phyloP scores from a whole-genome alignment of 148 eudicot genomes.

The Fallopia convolvulus region DNA sequence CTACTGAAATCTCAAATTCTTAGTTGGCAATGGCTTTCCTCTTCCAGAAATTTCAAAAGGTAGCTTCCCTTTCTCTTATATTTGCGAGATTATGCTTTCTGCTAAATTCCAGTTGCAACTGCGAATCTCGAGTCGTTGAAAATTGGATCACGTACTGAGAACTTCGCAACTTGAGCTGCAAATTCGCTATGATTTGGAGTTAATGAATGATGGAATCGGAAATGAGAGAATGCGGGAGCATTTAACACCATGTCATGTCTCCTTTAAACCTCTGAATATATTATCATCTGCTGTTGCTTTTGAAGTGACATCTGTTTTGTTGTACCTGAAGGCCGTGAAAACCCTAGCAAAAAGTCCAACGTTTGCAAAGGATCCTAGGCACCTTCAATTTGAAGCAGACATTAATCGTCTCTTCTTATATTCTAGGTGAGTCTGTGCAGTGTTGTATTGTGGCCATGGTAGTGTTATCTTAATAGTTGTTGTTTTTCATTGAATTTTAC shows the following conservation, averaged over 20 bases:
- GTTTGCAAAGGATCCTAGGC: constrained; percentile 72
- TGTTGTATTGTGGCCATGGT: background rate
- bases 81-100: background rate
- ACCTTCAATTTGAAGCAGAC: constrained; percentile 88
- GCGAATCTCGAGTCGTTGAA: background rate
- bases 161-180: no score
- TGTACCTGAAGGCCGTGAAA: constrained; percentile 56
- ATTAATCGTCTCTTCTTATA: constrained; percentile 82
- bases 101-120: background rate
- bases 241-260: background rate
- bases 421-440: constrained; percentile 48
- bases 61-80: constrained; percentile 10
- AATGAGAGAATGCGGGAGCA: no score
- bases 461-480: background rate
- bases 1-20: background rate
- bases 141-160: background rate
- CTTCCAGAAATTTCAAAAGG: constrained; percentile 73
- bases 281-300: background rate
- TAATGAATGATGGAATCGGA: no score
- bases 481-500: background rate
- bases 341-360: constrained; percentile 82
- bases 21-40: constrained; percentile 42
- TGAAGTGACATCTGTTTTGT: constrained; percentile 7
- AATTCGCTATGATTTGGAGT: no score
- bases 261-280: background rate